Evolutionary conservation across 495 filamentous ascomycete species (phyloP).

Genomic region (Hypoxylon trugodes): DNA sequence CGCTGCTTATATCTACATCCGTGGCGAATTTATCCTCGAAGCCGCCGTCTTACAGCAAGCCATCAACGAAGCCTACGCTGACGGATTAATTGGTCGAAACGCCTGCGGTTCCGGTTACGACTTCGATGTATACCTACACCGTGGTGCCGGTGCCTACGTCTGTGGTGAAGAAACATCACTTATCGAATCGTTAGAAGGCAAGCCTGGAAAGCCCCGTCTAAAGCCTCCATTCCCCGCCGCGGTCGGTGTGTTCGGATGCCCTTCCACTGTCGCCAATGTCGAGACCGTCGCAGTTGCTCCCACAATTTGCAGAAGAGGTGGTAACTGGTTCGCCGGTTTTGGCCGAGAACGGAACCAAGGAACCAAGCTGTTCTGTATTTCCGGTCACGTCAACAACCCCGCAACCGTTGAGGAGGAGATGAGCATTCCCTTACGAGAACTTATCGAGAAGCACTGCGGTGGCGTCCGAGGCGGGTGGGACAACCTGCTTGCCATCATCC

Average conservation of each 20-base stretch:
- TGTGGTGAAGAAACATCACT: constrained; percentile 98
- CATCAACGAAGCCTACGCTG: constrained; percentile 96
- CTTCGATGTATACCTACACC: constrained; percentile 96
- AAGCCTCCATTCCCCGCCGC: constrained; percentile 98
- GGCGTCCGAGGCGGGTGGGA: constrained; percentile 98
- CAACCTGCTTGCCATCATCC: constrained; percentile 93
- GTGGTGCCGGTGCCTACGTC: constrained; percentile 96
- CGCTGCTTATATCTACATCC: constrained; percentile 99
- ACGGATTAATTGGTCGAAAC: constrained; percentile 95
- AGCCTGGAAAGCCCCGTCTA: constrained; percentile 96
- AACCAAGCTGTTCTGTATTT: constrained; percentile 99
- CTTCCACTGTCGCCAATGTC: constrained; percentile 96
- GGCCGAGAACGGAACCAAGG: constrained; percentile 94
- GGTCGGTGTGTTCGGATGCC: constrained; percentile 97
- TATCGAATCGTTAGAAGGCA: constrained; percentile 97
- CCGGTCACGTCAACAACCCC: constrained; percentile 98
- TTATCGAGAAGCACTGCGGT: constrained; percentile 97
- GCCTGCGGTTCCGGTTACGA: constrained; percentile 96
- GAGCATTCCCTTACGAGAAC: constrained; percentile 91
- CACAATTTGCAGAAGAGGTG: constrained; percentile 93
- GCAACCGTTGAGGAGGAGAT: constrained; percentile 98
- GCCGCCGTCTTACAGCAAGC: constrained; percentile 91
- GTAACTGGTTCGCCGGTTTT: constrained; percentile 89
- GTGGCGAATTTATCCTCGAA: constrained; percentile 98
- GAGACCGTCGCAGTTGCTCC: constrained; percentile 96